Conservation (phyloP, 371 early-diverging fungal genomes). For the Apophysomyces ossiformis region DNA sequence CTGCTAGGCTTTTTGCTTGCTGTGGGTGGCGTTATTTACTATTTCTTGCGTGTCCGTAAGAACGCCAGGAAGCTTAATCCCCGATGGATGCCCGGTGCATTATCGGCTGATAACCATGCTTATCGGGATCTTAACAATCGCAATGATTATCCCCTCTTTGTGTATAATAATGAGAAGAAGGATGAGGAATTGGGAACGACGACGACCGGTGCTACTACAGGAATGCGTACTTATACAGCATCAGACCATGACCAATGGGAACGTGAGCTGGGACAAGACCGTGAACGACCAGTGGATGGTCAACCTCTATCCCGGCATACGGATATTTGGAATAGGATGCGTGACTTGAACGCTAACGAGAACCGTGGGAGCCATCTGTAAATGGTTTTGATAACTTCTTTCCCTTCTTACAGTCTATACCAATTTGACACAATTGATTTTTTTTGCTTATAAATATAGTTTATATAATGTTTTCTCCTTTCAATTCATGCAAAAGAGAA, state of each 20-base stretch:
- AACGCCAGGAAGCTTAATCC: constrained; percentile 37
- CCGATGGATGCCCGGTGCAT: constrained; percentile 43
- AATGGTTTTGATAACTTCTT: background rate
- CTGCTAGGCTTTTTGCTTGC: constrained; percentile 19
- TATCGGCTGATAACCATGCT: constrained; percentile 20
- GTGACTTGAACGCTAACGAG: constrained; percentile 26
- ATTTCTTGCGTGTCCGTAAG: constrained; percentile 18
- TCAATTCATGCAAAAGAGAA: background rate
- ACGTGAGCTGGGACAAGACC: constrained; percentile 29
- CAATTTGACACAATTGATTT: no score
- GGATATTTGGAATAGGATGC: constrained; percentile 48
- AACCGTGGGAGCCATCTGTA: constrained; percentile 2
- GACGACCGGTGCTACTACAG: constrained; percentile 13
- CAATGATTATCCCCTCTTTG: constrained; percentile 46
- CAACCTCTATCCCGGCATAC: constrained; percentile 31
- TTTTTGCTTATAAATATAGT: no score
- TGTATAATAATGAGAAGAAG: constrained; percentile 34
- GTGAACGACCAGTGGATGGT: constrained; percentile 26
- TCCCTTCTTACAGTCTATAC: no score
- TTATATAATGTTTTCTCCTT: background rate
- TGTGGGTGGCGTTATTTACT: constrained; percentile 16
- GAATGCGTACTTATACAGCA: constrained; percentile 42
- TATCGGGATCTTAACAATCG: constrained; percentile 18
- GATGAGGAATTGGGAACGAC: constrained; percentile 21
- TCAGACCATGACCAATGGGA: constrained; percentile 52